Evolutionary conservation across 257 asterid species (phyloP), one percentile per base, ranked within the genome.

Genomic region (Solanum lycopersicoides): DNA sequence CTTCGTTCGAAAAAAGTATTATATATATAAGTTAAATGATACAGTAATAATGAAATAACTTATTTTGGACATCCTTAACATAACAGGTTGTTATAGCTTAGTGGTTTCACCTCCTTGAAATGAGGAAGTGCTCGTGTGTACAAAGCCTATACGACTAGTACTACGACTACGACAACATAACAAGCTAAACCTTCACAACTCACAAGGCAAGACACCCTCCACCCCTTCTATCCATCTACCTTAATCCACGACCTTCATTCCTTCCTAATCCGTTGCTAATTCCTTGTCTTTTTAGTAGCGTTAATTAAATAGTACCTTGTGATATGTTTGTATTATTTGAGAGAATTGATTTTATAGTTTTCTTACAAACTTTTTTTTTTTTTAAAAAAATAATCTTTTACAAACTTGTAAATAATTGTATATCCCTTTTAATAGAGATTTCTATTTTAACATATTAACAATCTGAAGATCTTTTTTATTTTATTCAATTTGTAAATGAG

Each of bases 41-140:
- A 37, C 6, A 37, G 0, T 0, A 37, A 37, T 0, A 37, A 37
- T 37, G 5, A 6, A 37, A 37, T 37, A 37, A 37, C 2, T 5
- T 35, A 35, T 37, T 37, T 37, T 37, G 7, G 0, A 37, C 39
- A 37, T 1, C 7, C 39, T 37, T 37, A 37, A 0, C 39, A 35
- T 35, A 35, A 5, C 1, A 35, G 5, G 0, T 35, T 35, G 6
- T 35, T 5, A 35, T 35, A 35, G 6, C 0, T 7, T 35, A 5
- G 1, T 35, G 1, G 5, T 35, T 35, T 35, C 7, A 35, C 39
- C 7, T 35, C 39, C 7, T 35, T 35, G 0, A 7, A 35, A 35
- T 0, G 5, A 4, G 39, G 6, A 35, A 35, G 6, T 35, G 7
- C 39, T 35, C 7, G 39, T 35, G 7, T 35, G 39, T 35, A 35